Base-by-base conservation (phyloP, 768 basidiomycete genomes). In the Tylopilus plumbeoviolaceoides region DNA sequence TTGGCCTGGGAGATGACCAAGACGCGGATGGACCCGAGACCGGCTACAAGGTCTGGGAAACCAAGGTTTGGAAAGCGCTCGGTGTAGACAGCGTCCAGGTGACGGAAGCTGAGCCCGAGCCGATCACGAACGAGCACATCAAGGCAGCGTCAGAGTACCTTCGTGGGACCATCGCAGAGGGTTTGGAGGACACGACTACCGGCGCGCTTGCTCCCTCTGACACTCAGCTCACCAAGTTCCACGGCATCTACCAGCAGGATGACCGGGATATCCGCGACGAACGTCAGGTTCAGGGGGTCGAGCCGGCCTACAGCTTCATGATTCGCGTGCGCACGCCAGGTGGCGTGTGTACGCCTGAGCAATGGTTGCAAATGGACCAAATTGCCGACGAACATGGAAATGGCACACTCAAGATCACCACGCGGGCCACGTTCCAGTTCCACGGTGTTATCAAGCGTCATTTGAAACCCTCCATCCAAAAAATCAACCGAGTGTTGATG, bases 81-180 rank as follows among this genome's bases (percentile, higher is more conserved):
- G 94, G 95, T 47, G 94, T 98, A 43, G 97, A 94, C 69, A 75
- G 74, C 15, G 73, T 98, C 45, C 89, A 97, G 67, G 83, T 98
- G 18, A 81, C 78, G 30, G 97, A 98, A 71, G 87, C 86, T 18
- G 95, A 98, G 67, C 95, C 95, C 0, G 95, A 98, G 62, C 85
- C 91, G 1, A 95, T 99, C 70, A 98, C 97, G 50, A 98, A 98
- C 76, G 97, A 99, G 73, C 93, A 98, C 71, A 98, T 98, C 80
- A 99, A 98, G 75, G 97, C 90, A 44, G 94, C 95, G 6, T 92
- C 89, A 44, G 83, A 85, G 51, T 98, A 88, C 73, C 80, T 98
- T 20, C 89, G 97, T 48, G 97, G 97, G 2, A 98, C 97, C 35
- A 98, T 99, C 68, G 78, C 76, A 1, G 95, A 98, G 67, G 95